A percentile compares a stretch with the other conserved stretches of the same genome.
Evolutionary conservation across 2,329 filamentous ascomycete species (phyloP).

Genomic region (Ophioceras dolichostomum): DNA sequence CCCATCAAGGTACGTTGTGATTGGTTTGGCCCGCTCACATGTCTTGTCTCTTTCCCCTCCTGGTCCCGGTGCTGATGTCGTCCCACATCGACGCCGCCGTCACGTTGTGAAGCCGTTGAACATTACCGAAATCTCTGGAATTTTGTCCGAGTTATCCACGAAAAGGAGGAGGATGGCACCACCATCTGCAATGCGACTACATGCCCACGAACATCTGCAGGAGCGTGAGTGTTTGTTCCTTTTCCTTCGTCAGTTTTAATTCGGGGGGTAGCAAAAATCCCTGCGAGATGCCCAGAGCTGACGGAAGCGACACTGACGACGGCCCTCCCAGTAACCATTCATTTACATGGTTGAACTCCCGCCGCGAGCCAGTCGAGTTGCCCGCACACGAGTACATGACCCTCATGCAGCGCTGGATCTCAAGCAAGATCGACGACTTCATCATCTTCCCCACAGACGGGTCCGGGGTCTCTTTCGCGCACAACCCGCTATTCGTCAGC

Average conservation of each 20-base stretch:
- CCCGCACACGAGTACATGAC: constrained; percentile 90
- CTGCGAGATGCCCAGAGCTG: no score
- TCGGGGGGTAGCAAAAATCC: no score
- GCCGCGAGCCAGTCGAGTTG: constrained; percentile 79
- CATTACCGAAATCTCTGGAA: constrained; percentile 83
- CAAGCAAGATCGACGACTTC: constrained; percentile 84
- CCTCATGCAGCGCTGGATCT: constrained; percentile 94
- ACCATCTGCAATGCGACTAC: constrained; percentile 73
- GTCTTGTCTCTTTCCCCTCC: no score
- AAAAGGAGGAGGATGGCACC: constrained; percentile 65
- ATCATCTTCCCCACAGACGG: constrained; percentile 84
- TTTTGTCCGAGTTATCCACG: constrained; percentile 80
- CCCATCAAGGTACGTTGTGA: constrained; percentile 67
- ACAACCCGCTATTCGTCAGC: constrained; percentile 45
- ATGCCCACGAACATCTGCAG: constrained; percentile 90
- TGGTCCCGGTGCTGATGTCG: constrained; percentile 6
- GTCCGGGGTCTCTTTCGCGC: constrained; percentile 52
- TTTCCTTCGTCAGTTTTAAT: no score
- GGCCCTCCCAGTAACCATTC: constrained; percentile 69
- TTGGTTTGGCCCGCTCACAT: no score
- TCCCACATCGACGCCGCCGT: constrained; percentile 6
- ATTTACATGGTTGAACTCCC: constrained; percentile 90
- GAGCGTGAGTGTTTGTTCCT: constrained; percentile 53
- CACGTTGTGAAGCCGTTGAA: constrained; percentile 94
- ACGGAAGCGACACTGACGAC: constrained; percentile 46